Evolutionary conservation across 208 protist species (phyloP), one percentile per base, ranked within the genome.

Genomic region (Acanthamoeba royreba): DNA sequence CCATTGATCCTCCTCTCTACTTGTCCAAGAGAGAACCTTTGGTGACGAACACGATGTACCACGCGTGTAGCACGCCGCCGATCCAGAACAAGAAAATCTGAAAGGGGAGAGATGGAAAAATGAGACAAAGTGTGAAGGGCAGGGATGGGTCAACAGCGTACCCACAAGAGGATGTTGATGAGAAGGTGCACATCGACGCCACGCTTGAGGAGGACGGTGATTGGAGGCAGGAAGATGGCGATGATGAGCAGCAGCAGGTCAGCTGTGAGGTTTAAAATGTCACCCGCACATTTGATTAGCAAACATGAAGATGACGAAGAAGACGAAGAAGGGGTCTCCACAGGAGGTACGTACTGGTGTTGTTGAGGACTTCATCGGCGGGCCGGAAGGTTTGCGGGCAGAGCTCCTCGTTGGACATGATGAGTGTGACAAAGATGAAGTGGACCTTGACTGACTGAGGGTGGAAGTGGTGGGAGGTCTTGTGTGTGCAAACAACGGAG

Each of bases 1-100:
- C n/a, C n/a, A n/a, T n/a, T n/a, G n/a, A n/a, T n/a, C n/a, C n/a
- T n/a, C n/a, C n/a, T n/a, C n/a, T n/a, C n/a, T n/a, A n/a, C 31
- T 72, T 72, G n/a, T 72, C 61, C 28, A 72, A 19, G 25, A 86
- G 42, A 5, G 42, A 58, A 13, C 77, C 77, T 33, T 86, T 33
- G 1, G 77, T 86, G 45, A 86, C 77, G 46, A 86, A 86, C 28
- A 86, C 77, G 28, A 86, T 86, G 77, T 86, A 86, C 77, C 77
- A 86, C 38, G 77, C 77, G 46, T 86, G 77, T 28, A 86, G 42
- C 45, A 86, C 46, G 38, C 77, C 77, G 22, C 77, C 77, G 25
- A 86, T 86, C 77, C 77, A 47, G n/a, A 86, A 86, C 1, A 86
- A 19, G 61, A 72, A 40, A 19, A 72, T 31, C 61, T 35, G 42